Evolutionary conservation across 2,329 filamentous ascomycete species (phyloP), one percentile per base, ranked within the genome.

Genomic region (Alternaria solani): DNA sequence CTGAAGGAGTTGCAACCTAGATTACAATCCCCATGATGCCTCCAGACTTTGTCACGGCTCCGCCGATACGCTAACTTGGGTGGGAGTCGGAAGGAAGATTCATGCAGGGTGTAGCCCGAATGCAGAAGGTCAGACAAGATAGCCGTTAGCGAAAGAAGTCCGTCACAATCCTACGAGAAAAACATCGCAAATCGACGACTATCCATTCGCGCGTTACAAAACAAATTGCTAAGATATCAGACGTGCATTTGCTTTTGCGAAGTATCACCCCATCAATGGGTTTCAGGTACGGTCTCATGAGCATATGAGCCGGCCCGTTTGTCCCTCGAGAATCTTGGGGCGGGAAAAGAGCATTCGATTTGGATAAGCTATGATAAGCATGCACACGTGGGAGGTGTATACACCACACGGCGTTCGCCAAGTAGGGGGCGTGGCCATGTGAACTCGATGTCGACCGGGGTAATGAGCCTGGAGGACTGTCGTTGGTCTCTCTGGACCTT

Each of bases 361-460:
- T 60, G 68, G 72, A 65, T 67, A 67, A 56, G 59, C 57, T 47
- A 62, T 65, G 70, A 77, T 75, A 75, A 75, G 74, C 74, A 75
- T 25, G 51, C 51, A 59, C 44, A 59, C 74, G 75, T 76, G 74
- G 74, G 74, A 70, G 60, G 46, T 60, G 61, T 57, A 68, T 58
- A 58, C 63, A 67, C 61, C 54, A 63, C 61, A 62, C 54, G 58
- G 55, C 61, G 52, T 55, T 49, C 65, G 71, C 73, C 67, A 67
- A 72, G 70, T 60, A 66, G 55, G 65, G 51, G 68, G 67, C 63
- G 55, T 72, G 71, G 49, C 55, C 75, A 76, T 74, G 74, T 75
- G 75, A 72, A 66, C 71, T 49, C 43, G 61, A 55, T 62, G 57
- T 41, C 61, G 62, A 56, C 59, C 61, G 62, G 68, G 65, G 63